These are phyloP conservation scores for Linum usitatissimum DNA, from an alignment of 345 rosid genomes.

Conservation along the genomic window DNA sequence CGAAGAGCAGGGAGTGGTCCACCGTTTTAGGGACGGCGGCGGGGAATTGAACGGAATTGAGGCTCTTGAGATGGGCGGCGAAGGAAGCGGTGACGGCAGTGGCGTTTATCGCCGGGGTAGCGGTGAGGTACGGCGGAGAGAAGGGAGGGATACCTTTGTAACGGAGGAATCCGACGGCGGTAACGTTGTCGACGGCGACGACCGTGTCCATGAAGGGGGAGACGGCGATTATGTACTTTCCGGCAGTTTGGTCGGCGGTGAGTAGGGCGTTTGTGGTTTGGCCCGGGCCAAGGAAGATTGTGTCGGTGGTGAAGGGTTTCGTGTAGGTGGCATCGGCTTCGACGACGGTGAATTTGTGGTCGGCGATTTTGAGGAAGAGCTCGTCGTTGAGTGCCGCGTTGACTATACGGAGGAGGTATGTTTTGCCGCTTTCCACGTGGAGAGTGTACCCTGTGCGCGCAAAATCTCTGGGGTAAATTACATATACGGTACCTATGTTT, in stretches of 20 bases:
- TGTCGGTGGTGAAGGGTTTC: conserved; percentile 44
- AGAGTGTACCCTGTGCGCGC: conserved; percentile 29
- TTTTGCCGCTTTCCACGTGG: conserved; percentile 47
- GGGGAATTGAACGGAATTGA: conserved; percentile 42
- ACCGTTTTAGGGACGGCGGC: conserved; percentile 41
- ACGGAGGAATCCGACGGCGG: conserved; percentile 32
- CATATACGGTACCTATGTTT: background rate
- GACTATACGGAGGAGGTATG: conserved; percentile 49
- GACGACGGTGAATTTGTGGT: conserved; percentile 50
- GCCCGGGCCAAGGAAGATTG: conserved; percentile 55
- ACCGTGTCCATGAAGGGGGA: conserved; percentile 75
- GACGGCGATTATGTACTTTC: conserved; percentile 43
- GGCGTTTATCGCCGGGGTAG: conserved; percentile 47
- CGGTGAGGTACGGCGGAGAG: conserved; percentile 27
- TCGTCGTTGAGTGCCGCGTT: conserved; percentile 71
- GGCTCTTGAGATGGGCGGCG: conserved; percentile 39
- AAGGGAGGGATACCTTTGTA: conserved; percentile 33
- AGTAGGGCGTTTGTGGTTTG: conserved; percentile 71
- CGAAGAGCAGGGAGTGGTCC: conserved; percentile 44
- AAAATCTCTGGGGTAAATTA: conserved; percentile 6
- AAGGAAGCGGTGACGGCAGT: conserved; percentile 32
- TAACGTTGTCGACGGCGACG: conserved; percentile 45
- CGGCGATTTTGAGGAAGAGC: conserved; percentile 61
- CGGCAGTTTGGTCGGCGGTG: conserved; percentile 26
- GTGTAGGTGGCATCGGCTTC: conserved; percentile 60